Base-by-base conservation (phyloP, 2,329 filamentous ascomycete genomes). In the Nigrospora sphaerica region DNA sequence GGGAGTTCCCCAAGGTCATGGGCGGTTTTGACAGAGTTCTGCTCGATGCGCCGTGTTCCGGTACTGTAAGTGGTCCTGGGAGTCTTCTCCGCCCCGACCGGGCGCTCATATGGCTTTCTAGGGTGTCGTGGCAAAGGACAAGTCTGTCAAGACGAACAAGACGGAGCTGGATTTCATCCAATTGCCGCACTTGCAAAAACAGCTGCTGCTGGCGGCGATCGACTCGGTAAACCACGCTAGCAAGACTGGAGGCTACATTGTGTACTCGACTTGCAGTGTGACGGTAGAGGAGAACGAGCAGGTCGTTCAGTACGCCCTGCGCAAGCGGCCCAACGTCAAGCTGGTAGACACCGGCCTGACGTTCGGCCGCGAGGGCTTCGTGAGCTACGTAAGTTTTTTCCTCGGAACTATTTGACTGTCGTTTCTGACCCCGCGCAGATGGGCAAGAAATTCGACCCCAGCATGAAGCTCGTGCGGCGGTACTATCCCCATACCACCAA, bases 101-200 rank as follows among this genome's bases (percentile, higher is more conserved):
- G 4, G 23, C 4, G 10, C 23, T 28, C 23, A 28, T 9, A 28
- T 28, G 7, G 23, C 23, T 28, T 28, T 28, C 10, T 28, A 28
- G 1, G 93, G 93, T 59, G 93, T 98, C 61, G 98, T 98, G 55
- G 86, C 90, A 52, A 98, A 98, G 73, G 93, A 98, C 68, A 81
- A 92, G 32, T 89, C 86, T 54, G 90, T 98, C 57, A 98, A 98
- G 78, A 97, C 92, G 19, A 97, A 96, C 75, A 97, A 97, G 76
- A 95, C 88, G 12, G 89, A 95, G 63, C 85, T 85, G 54, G 93
- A 98, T 67, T 98, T 98, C 73, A 80, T 96, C 66, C 82, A 86
- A 60, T 80, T 98, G 44, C 91, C 93, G 0, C 93, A 98, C 67
- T 80, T 89, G 49, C 93, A 98, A 68, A 96, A 96, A 68, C 91